phyloP scores from a whole-genome alignment of 2,329 filamentous ascomycete genomes.

The Epichloe coenophiala region DNA sequence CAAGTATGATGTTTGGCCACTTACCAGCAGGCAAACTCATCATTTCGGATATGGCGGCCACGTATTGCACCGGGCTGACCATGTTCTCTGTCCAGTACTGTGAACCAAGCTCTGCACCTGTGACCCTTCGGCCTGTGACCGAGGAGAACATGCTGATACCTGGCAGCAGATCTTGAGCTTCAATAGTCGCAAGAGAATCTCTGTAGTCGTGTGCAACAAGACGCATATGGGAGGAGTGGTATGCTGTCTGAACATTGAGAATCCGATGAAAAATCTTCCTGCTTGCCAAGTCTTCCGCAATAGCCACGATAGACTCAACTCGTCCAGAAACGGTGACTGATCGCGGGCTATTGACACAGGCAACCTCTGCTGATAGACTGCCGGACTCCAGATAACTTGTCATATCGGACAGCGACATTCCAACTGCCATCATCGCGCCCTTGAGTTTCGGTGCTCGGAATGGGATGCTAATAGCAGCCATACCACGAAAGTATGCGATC shows the following conservation, averaged over 20 bases:
- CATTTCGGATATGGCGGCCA: conserved; percentile 24
- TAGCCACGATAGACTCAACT: conserved; percentile 15
- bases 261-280: conserved; percentile 21
- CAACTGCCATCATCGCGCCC: conserved; percentile 29
- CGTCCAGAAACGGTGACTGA: conserved; percentile 32
- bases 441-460: conserved; percentile 14
- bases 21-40: conserved; percentile 14
- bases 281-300: conserved; percentile 18
- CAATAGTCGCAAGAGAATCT: conserved; percentile 13
- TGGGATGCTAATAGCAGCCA: conserved; percentile 18
- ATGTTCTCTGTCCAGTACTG: conserved; percentile 35
- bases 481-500: conserved; percentile 28
- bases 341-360: conserved; percentile 30
- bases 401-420: conserved; percentile 17
- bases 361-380: conserved; percentile 19
- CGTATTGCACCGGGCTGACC: conserved; percentile 30
- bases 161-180: conserved; percentile 6
- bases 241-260: conserved; percentile 26
- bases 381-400: conserved; percentile 13
- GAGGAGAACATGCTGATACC: conserved; percentile 27
- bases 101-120: conserved; percentile 15
- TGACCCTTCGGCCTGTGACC: conserved; percentile 19
- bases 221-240: conserved; percentile 32
- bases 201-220: conserved; percentile 23
- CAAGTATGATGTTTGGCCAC: conserved; percentile 24